These are phyloP conservation scores for Haplosporangium sp. DNA, from an alignment of 371 early-diverging fungal species.

Conservation along the genomic window DNA sequence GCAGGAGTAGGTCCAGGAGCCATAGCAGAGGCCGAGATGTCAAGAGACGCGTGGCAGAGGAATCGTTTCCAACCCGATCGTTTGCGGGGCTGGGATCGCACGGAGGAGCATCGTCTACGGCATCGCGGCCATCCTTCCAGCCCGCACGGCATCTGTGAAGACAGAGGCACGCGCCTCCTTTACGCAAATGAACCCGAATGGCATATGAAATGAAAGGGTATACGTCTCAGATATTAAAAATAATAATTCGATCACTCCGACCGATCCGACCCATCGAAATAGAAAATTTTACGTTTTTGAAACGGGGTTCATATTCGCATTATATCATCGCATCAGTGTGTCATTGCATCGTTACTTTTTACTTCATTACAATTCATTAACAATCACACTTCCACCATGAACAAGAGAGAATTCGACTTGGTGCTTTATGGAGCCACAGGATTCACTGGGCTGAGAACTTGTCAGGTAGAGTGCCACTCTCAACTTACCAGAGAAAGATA, in stretches of 20 bases:
- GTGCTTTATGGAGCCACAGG: constrained; percentile 90
- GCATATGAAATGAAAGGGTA: no score
- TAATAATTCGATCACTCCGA: constrained; percentile 5
- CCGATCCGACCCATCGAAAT: constrained; percentile 3
- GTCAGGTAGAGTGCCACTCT: constrained; percentile 62
- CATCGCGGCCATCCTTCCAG: constrained; percentile 23
- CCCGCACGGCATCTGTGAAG: constrained; percentile 15
- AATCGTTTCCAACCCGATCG: constrained; percentile 17
- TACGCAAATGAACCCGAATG: no score
- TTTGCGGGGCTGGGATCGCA: constrained; percentile 18
- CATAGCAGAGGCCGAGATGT: constrained; percentile 6
- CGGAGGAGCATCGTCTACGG: neutral
- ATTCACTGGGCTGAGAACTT: constrained; percentile 83
- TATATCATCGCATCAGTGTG: neutral
- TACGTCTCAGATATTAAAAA: neutral
- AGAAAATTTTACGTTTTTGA: neutral
- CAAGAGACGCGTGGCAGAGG: constrained; percentile 5
- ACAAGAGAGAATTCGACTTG: constrained; percentile 38
- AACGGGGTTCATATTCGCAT: no score
- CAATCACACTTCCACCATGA: constrained; percentile 23
- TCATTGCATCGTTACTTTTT: neutral
- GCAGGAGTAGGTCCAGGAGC: constrained; percentile 8
- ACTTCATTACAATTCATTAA: neutral
- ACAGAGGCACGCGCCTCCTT: neutral
- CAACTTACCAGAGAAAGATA: no score